Conservation (phyloP, 495 filamentous ascomycete species). For the Aspergillus saccharolyticus region DNA sequence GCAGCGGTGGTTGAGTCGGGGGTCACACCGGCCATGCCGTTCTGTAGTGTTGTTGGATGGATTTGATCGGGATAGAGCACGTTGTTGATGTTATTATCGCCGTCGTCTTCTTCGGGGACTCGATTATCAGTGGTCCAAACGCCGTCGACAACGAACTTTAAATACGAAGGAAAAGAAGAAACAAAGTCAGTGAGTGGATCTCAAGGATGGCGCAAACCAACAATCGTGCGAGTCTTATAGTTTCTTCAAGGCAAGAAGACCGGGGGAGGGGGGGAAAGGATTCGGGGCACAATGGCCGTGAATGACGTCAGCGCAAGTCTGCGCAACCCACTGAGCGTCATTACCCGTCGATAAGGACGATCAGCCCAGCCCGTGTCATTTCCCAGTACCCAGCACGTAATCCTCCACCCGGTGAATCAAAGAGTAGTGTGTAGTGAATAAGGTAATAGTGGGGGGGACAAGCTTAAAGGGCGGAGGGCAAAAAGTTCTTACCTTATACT, state of each 20-base stretch:
- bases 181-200: constrained; percentile 13
- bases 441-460: background rate
- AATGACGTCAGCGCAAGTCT: constrained; percentile 31
- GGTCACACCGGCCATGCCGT: constrained; percentile 59
- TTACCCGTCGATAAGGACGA: constrained; percentile 8
- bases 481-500: constrained; percentile 64
- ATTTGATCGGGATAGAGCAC: constrained; percentile 73
- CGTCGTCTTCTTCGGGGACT: constrained; percentile 73
- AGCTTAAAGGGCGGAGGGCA: background rate
- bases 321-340: constrained; percentile 22
- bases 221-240: constrained; percentile 22
- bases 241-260: too few relatives aligned
- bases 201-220: constrained; percentile 1
- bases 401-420: background rate
- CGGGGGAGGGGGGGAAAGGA: background rate
- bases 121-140: constrained; percentile 77
- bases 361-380: background rate
- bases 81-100: constrained; percentile 80
- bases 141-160: constrained; percentile 87
- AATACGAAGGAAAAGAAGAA: constrained; percentile 1
- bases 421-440: background rate
- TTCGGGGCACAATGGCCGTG: background rate
- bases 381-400: background rate
- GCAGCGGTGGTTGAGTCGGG: constrained; percentile 71
- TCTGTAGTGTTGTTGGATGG: constrained; percentile 30